phyloP scores from a whole-genome alignment of 345 rosid species.

The thale cress (Arabidopsis thaliana) region DNA sequence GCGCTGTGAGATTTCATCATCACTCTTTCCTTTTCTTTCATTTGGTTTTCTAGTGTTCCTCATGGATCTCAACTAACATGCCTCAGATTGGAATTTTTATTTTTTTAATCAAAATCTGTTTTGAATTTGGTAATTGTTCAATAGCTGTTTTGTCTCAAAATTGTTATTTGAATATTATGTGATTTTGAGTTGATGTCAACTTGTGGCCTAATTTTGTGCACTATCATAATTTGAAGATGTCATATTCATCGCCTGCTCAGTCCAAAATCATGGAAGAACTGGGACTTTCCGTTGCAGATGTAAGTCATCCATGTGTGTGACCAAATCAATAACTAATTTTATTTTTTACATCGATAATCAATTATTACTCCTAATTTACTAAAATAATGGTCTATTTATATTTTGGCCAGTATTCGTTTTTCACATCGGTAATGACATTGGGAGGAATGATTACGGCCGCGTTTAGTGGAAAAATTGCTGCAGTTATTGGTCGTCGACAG shows the following conservation, averaged over 20 bases:
- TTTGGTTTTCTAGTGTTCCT: not conserved
- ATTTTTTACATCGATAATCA: no score
- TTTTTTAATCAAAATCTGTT: not conserved
- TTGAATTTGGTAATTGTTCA: not conserved
- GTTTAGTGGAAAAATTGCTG: constrained; percentile 45
- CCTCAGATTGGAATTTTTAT: not conserved
- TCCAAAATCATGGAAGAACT: constrained; percentile 64
- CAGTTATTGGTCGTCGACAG: constrained; percentile 43
- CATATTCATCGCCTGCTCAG: constrained; percentile 69
- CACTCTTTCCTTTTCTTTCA: not conserved
- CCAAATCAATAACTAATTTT: not conserved
- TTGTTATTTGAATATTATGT: not conserved
- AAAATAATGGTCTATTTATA: not conserved
- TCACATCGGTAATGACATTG: constrained; percentile 44
- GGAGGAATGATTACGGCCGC: constrained; percentile 48
- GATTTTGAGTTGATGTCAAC: not conserved
- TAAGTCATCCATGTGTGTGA: constrained; percentile 37
- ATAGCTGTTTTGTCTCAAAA: not conserved
- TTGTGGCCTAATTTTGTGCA: constrained; percentile 6
- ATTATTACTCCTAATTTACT: no score
- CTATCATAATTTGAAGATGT: constrained; percentile 46
- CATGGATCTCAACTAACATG: not conserved
- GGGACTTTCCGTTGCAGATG: constrained; percentile 65
- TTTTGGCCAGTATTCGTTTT: constrained; percentile 41
- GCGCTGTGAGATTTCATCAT: not conserved